Conservation (phyloP, 257 asterid genomes). For the Lycium barbarum region DNA sequence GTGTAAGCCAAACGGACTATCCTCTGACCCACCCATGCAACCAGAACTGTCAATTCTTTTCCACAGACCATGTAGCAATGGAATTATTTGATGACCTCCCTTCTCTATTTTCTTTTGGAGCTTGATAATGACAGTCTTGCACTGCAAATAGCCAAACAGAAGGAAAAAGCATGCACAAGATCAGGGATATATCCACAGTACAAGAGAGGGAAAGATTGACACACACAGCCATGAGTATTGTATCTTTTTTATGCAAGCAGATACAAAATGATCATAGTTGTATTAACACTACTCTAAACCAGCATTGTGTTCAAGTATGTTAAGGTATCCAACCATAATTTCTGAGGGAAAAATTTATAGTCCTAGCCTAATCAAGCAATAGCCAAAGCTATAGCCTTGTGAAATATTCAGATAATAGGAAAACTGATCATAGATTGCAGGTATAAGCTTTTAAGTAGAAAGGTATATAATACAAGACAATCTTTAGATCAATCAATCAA, state of each 20-base stretch:
- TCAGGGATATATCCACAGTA: not conserved
- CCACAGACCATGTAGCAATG: slow-evolving; percentile 90
- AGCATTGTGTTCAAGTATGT: not conserved
- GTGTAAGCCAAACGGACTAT: slow-evolving; percentile 67
- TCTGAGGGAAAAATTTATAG: not conserved
- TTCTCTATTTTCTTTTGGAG: slow-evolving; percentile 86
- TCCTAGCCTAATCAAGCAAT: not conserved
- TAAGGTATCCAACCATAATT: slow-evolving; percentile 8
- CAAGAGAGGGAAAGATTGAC: not conserved
- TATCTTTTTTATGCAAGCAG: slow-evolving; percentile 12
- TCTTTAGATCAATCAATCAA: not conserved
- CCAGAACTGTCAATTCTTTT: slow-evolving; percentile 73
- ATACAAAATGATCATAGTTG: not conserved
- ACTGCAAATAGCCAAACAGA: slow-evolving; percentile 55
- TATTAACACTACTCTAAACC: slow-evolving; percentile 17
- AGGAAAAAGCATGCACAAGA: slow-evolving; percentile 12
- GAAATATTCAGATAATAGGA: not conserved
- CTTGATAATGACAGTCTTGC: slow-evolving; percentile 84
- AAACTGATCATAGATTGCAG: slow-evolving; percentile 19
- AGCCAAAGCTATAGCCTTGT: not conserved
- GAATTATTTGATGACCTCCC: slow-evolving; percentile 89
- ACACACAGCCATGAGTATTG: slow-evolving; percentile 9
- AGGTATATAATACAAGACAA: slow-evolving; percentile 20
- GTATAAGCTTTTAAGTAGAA: not conserved
- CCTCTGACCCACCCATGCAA: slow-evolving; percentile 53